phyloP scores from a whole-genome alignment of 352 stramenopile species.

The Peronospora farinosa region DNA sequence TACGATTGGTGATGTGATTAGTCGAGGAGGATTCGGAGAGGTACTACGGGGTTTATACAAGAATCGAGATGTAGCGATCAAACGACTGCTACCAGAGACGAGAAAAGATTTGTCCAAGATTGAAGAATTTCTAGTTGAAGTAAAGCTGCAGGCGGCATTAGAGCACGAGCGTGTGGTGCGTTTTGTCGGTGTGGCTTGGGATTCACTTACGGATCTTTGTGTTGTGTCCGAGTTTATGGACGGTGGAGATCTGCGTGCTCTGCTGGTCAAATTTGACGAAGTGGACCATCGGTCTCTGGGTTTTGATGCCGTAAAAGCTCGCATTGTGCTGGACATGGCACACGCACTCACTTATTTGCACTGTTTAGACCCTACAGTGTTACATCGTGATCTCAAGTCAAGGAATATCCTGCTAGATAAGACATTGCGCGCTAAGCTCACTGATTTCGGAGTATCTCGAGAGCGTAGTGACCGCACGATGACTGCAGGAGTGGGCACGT shows the following conservation, averaged over 20 bases:
- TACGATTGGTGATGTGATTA: constrained; percentile 27
- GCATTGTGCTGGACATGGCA: constrained; percentile 48
- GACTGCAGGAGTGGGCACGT: constrained; percentile 42
- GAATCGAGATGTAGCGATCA: constrained; percentile 37
- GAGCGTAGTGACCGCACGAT: constrained; percentile 38
- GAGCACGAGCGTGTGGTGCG: constrained; percentile 32
- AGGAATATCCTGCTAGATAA: constrained; percentile 43
- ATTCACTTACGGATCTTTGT: constrained; percentile 34
- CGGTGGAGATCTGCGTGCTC: constrained; percentile 32
- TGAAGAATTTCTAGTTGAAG: constrained; percentile 48
- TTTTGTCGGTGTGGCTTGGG: constrained; percentile 41
- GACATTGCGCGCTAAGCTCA: constrained; percentile 44
- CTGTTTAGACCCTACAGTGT: constrained; percentile 36
- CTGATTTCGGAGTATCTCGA: constrained; percentile 50
- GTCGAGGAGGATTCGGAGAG: constrained; percentile 42
- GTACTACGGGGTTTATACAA: constrained; percentile 41
- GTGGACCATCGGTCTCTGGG: constrained; percentile 16
- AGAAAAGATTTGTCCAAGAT: constrained; percentile 37
- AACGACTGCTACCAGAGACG: constrained; percentile 37
- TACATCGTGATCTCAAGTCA: constrained; percentile 43
- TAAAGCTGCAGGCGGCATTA: constrained; percentile 34
- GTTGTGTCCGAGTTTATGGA: constrained; percentile 44
- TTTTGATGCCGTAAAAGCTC: constrained; percentile 44
- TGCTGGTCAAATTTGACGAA: constrained; percentile 31
- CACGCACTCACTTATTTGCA: constrained; percentile 61